Percentiles rank a stretch among this genome's conserved stretches.
phyloP scores from a whole-genome alignment of 306 rosid genomes.

The Sophora flavescens region DNA sequence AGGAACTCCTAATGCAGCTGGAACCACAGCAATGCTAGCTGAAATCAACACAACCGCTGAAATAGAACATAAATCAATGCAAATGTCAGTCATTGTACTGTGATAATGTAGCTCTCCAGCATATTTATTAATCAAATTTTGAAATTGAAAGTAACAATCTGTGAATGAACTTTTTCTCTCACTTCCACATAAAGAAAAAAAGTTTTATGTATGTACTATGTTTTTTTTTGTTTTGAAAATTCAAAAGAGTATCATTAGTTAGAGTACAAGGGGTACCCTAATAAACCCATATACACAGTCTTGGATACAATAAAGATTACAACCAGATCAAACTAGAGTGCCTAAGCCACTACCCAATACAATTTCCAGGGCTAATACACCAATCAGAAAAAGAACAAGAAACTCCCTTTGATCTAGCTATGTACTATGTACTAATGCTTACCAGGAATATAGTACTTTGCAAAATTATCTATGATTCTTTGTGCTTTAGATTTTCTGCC shows the following conservation, averaged over 20 bases:
- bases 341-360: no score
- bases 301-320: no score
- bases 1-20: slow-evolving; percentile 61
- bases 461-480: slow-evolving; percentile 79
- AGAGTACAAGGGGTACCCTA: no score
- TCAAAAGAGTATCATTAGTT: no score
- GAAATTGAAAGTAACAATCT: background rate
- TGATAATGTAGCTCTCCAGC: background rate
- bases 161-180: background rate
- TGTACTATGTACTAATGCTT: slow-evolving; percentile 5
- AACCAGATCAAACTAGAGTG: no score
- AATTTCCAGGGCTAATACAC: no score
- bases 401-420: no score
- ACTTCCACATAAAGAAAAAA: background rate
- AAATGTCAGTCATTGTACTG: slow-evolving; percentile 12
- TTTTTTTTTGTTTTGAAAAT: no score
- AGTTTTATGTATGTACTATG: no score
- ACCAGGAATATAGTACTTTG: slow-evolving; percentile 89
- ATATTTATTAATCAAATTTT: background rate
- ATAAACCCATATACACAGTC: no score
- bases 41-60: slow-evolving; percentile 78
- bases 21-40: slow-evolving; percentile 64
- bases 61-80: slow-evolving; percentile 19
- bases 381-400: no score
- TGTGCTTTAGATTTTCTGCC: slow-evolving; percentile 73